These are phyloP conservation scores for Desmodesmus armatus DNA, from an alignment of 139 green algal species.

Conservation along the genomic window DNA sequence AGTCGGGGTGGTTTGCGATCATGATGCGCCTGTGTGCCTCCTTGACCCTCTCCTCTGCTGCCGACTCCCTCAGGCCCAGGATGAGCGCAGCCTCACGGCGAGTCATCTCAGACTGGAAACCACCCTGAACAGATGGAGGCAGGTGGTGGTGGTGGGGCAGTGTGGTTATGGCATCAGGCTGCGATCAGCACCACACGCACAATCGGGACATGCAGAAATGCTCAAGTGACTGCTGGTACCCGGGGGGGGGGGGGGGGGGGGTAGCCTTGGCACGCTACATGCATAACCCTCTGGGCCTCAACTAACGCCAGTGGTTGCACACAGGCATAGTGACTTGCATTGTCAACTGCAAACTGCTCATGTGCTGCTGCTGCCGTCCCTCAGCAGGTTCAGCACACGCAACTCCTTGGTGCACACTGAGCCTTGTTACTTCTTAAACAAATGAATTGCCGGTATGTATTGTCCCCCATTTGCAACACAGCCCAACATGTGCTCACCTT, in stretches of 20 bases:
- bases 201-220: too few relatives aligned
- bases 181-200: neutral
- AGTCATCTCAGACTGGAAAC: conserved; percentile 95
- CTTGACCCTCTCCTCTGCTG: conserved; percentile 90
- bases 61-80: conserved; percentile 88
- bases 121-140: conserved; percentile 81
- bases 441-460: too few relatives aligned
- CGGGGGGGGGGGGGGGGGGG: too few relatives aligned
- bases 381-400: neutral
- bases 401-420: neutral
- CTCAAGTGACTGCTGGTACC: too few relatives aligned
- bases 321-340: too few relatives aligned
- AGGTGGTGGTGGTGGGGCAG: conserved; percentile 11
- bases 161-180: neutral
- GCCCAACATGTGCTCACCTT: conserved; percentile 67
- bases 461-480: too few relatives aligned
- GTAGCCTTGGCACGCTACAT: too few relatives aligned
- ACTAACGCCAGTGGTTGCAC: too few relatives aligned
- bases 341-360: too few relatives aligned
- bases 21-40: conserved; percentile 97
- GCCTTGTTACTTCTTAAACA: too few relatives aligned
- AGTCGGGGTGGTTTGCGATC: conserved; percentile 98
- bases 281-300: too few relatives aligned
- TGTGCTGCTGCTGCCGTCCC: neutral
- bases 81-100: conserved; percentile 94